These are phyloP conservation scores for Starmerella bombicola DNA, from an alignment of 805 yeast species.

Conservation along the genomic window DNA sequence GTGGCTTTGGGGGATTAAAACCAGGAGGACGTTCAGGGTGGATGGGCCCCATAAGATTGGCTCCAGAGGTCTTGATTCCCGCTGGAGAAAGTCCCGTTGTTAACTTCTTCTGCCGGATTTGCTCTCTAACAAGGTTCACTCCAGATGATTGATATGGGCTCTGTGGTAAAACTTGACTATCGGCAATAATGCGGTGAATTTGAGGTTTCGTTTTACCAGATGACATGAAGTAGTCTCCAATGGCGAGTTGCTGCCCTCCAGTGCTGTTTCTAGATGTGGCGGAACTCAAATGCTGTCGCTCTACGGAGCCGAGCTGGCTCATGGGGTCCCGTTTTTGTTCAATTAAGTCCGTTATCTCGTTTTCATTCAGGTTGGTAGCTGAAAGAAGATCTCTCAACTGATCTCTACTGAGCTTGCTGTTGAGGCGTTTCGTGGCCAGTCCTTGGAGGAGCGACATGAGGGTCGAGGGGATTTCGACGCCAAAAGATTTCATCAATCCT, in stretches of 20 bases:
- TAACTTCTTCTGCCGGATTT: not conserved
- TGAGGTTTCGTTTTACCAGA: slow-evolving; percentile 1
- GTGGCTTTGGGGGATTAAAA: slow-evolving; percentile 29
- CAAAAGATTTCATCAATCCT: slow-evolving; percentile 25
- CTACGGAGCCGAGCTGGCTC: not conserved
- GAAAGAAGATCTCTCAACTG: slow-evolving; percentile 51
- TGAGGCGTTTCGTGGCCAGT: slow-evolving; percentile 41
- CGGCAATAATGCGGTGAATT: slow-evolving; percentile 4
- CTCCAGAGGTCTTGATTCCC: not conserved
- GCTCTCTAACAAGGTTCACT: slow-evolving; percentile 6
- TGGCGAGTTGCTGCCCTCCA: slow-evolving; percentile 5
- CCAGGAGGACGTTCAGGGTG: slow-evolving; percentile 42
- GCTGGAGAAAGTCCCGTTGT: not conserved
- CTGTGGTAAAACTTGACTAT: slow-evolving; percentile 12
- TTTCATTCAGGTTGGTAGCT: slow-evolving; percentile 9
- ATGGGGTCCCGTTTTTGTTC: not conserved
- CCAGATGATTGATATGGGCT: slow-evolving; percentile 6
- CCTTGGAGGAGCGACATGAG: slow-evolving; percentile 41
- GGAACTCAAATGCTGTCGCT: not conserved
- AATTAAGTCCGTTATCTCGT: slow-evolving; percentile 9
- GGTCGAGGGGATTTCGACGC: slow-evolving; percentile 39
- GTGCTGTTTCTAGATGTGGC: not conserved
- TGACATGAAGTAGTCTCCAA: slow-evolving; percentile 13
- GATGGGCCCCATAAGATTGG: slow-evolving; percentile 15
- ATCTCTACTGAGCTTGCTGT: slow-evolving; percentile 54